Percentiles rank a stretch among this genome's conserved stretches.
phyloP scores from a whole-genome alignment of 148 eudicot species.

The Chenopodium berlandieri region DNA sequence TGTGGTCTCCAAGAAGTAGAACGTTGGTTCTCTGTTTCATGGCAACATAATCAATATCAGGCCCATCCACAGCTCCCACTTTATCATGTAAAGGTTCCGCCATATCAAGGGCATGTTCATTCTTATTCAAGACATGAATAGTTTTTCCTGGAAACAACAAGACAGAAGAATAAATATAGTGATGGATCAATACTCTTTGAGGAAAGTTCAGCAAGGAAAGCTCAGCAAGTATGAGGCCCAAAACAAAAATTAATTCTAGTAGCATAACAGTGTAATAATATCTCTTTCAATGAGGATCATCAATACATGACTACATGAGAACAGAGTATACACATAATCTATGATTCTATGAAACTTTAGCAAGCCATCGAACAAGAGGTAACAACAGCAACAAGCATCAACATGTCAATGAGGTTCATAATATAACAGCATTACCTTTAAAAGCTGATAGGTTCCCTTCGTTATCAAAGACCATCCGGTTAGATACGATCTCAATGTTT shows the following conservation, averaged over 20 bases:
- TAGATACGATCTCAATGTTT: conserved; percentile 81
- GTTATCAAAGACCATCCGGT: conserved; percentile 79
- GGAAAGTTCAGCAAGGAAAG: background rate
- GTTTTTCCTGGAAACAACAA: conserved; percentile 62
- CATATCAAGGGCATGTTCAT: conserved; percentile 96
- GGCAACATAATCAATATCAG: conserved; percentile 38
- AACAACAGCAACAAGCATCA: conserved; percentile 2
- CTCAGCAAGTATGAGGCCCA: background rate
- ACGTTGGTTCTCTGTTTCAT: conserved; percentile 84
- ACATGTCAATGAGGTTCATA: conserved; percentile 8
- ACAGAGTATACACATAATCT: background rate
- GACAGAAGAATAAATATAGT: background rate
- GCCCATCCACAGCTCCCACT: conserved; percentile 49
- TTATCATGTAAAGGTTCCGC: conserved; percentile 76
- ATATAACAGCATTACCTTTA: conserved; percentile 49
- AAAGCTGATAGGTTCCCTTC: conserved; percentile 64
- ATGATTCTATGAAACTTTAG: background rate
- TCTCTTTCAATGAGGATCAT: conserved; percentile 3
- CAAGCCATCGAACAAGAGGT: background rate
- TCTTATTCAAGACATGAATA: conserved; percentile 90
- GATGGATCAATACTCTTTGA: background rate
- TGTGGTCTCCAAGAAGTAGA: conserved; percentile 89
- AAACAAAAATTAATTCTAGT: background rate
- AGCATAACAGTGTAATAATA: background rate
- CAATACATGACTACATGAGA: conserved; percentile 4